Conservation (phyloP, 768 basidiomycete genomes). For the Xerocomellus intermedius region DNA sequence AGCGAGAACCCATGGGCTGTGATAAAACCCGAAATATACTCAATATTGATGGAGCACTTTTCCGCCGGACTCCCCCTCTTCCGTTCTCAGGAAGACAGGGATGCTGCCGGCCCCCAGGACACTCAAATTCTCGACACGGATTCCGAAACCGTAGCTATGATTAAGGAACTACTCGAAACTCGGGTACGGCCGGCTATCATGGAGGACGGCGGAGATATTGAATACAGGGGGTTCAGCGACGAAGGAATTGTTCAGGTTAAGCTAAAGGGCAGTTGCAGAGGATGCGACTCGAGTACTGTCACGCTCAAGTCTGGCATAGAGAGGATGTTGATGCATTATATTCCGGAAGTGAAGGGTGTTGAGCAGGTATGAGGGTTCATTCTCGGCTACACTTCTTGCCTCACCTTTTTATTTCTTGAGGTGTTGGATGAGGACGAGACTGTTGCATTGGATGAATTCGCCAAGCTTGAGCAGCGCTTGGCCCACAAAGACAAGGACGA, state of each 20-base stretch:
- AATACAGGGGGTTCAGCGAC: slow-evolving; percentile 89
- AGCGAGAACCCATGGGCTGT: slow-evolving; percentile 83
- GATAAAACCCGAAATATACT: slow-evolving; percentile 95
- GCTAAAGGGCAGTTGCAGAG: slow-evolving; percentile 96
- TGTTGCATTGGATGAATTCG: slow-evolving; percentile 84
- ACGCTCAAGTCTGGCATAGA: slow-evolving; percentile 97
- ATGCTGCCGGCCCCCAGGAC: slow-evolving; percentile 87
- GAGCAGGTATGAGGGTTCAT: slow-evolving; percentile 58
- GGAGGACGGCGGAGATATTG: slow-evolving; percentile 99
- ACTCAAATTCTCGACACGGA: slow-evolving; percentile 92
- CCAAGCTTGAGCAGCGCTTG: slow-evolving; percentile 78
- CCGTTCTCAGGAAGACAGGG: slow-evolving; percentile 74
- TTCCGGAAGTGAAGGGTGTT: slow-evolving; percentile 91
- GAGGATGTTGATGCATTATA: slow-evolving; percentile 98
- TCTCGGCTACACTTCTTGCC: neutral
- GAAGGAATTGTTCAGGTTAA: slow-evolving; percentile 82
- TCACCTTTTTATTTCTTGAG: slow-evolving; percentile 39
- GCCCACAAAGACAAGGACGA: slow-evolving; percentile 41
- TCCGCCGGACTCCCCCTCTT: slow-evolving; percentile 88
- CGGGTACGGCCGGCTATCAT: slow-evolving; percentile 94
- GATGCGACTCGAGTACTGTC: slow-evolving; percentile 90
- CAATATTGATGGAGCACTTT: slow-evolving; percentile 95
- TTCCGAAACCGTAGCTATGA: slow-evolving; percentile 97
- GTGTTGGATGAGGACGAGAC: slow-evolving; percentile 87
- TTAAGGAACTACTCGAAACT: slow-evolving; percentile 95